phyloP scores from a whole-genome alignment of 2,329 filamentous ascomycete species.

The Penicillium sclerotiorum region DNA sequence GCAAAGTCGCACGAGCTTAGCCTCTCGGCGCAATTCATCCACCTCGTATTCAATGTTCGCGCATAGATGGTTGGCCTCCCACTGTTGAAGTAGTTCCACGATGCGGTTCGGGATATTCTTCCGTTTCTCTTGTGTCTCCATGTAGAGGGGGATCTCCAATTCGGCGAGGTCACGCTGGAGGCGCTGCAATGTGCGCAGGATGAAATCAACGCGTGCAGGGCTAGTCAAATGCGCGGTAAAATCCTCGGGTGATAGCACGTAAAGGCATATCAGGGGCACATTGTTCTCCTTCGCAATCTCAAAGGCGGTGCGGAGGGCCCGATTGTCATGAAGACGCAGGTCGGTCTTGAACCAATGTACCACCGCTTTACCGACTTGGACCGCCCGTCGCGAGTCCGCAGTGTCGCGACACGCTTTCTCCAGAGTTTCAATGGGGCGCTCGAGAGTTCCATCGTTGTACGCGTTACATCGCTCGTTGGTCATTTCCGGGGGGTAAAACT shows the following conservation, averaged over 20 bases:
- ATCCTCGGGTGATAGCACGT: conserved; percentile 80
- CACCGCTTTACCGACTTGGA: conserved; percentile 63
- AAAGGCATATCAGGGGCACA: conserved; percentile 74
- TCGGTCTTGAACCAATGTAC: conserved; percentile 93
- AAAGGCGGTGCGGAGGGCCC: conserved; percentile 67
- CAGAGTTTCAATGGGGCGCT: conserved; percentile 73
- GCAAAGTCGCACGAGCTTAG: conserved; percentile 63
- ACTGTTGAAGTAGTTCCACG: conserved; percentile 66
- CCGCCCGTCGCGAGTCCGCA: conserved; percentile 52
- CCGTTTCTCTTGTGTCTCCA: conserved; percentile 71
- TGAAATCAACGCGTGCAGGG: conserved; percentile 76
- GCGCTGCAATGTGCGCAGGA: conserved; percentile 68
- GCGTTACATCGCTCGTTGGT: conserved; percentile 73
- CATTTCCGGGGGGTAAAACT: conserved; percentile 87
- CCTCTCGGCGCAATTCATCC: conserved; percentile 81
- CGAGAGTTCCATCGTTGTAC: conserved; percentile 70
- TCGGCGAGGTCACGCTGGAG: conserved; percentile 68
- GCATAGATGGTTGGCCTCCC: conserved; percentile 74
- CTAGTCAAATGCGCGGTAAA: conserved; percentile 77
- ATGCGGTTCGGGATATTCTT: conserved; percentile 64
- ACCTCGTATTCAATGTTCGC: conserved; percentile 91
- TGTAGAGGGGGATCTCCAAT: conserved; percentile 75
- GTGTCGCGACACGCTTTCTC: conserved; percentile 65
- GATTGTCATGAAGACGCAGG: conserved; percentile 73
- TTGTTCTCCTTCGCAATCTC: conserved; percentile 66